phyloP scores from a whole-genome alignment of 2,329 filamentous ascomycete genomes.

The Colletotrichum godetiae region DNA sequence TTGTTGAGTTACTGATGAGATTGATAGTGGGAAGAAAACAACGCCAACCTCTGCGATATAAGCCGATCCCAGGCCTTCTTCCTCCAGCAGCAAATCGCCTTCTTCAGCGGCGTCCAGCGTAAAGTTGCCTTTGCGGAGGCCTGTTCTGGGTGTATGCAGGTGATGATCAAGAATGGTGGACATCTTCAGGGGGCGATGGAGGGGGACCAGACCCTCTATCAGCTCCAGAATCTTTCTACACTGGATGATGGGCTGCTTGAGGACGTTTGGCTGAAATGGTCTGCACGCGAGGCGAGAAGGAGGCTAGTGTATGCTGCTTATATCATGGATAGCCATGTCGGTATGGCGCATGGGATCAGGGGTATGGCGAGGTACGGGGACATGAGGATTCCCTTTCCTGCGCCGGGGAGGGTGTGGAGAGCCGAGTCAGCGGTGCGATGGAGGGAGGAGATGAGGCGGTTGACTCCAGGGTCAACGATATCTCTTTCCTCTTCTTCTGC shows the following conservation, averaged over 20 bases:
- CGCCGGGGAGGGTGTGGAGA: not conserved
- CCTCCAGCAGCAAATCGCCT: constrained; percentile 10
- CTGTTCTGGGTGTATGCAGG: not conserved
- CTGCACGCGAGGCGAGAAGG: not conserved
- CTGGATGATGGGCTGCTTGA: not conserved
- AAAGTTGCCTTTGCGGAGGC: constrained; percentile 4
- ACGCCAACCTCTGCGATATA: not conserved
- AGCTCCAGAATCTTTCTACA: not conserved
- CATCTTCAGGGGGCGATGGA: not conserved
- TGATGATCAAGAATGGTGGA: constrained; percentile 14
- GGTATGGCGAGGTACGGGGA: not conserved
- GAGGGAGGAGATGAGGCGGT: not conserved
- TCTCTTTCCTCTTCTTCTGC: not conserved
- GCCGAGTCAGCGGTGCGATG: not conserved
- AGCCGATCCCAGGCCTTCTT: constrained; percentile 13
- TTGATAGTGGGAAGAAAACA: constrained; percentile 5
- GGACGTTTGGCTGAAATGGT: not conserved
- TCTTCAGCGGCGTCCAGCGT: constrained; percentile 1
- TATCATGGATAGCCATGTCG: constrained; percentile 5
- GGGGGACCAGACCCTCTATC: not conserved
- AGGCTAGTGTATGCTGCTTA: constrained; percentile 12
- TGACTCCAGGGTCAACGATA: not conserved
- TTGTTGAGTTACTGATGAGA: not conserved
- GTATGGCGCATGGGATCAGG: constrained; percentile 1
- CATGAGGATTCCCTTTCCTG: not conserved